A percentile compares a stretch with the other conserved stretches of the same genome.
phyloP scores from a whole-genome alignment of 2,329 filamentous ascomycete species.

The Aureobasidium subglaciale region DNA sequence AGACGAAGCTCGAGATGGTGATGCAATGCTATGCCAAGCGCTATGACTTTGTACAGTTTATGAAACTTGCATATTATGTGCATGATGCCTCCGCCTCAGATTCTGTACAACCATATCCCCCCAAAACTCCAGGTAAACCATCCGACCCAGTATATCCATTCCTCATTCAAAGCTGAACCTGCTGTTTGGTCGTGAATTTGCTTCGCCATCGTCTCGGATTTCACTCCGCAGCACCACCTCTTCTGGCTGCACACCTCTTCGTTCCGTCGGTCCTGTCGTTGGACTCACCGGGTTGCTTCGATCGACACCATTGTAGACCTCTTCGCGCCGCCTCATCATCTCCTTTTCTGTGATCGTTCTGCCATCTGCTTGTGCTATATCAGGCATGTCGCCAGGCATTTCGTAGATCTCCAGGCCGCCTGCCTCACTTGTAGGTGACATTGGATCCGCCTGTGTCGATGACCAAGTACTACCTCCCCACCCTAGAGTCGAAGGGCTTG shows the following conservation, averaged over 20 bases:
- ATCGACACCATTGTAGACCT: conserved; percentile 40
- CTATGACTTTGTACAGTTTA: neutral
- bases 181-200: neutral
- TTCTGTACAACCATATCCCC: neutral
- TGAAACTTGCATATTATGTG: neutral
- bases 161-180: conserved; percentile 12
- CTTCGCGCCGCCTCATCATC: conserved; percentile 38
- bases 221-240: conserved; percentile 3
- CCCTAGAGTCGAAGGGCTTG: neutral
- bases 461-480: conserved; percentile 16
- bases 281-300: conserved; percentile 10
- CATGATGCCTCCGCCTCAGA: neutral
- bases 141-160: neutral
- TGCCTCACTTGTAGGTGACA: conserved; percentile 24
- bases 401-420: conserved; percentile 39
- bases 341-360: conserved; percentile 43
- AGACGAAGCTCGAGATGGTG: neutral
- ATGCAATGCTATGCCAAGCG: conserved; percentile 9
- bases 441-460: conserved; percentile 5
- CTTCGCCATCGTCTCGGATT: neutral
- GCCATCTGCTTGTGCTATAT: conserved; percentile 44
- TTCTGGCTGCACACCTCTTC: neutral
- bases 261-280: neutral
- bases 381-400: conserved; percentile 50
- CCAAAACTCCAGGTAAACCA: neutral